phyloP scores from a whole-genome alignment of 1,284 basidiomycete genomes.

The Moesziomyces aphidis region DNA sequence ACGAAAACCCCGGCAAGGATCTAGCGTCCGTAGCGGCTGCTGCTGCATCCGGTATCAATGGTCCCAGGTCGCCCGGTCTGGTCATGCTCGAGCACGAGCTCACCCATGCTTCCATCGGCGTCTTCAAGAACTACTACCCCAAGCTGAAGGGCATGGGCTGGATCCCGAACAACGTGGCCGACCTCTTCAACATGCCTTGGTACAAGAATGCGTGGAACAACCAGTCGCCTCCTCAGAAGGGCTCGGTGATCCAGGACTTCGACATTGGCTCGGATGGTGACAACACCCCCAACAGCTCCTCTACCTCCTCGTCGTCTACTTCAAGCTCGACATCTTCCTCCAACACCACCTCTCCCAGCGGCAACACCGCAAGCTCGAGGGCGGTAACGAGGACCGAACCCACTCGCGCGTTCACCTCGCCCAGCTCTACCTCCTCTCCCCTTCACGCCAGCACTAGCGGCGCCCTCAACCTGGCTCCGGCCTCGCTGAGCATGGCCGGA shows the following conservation, averaged over 20 bases:
- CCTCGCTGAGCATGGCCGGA: conserved; percentile 11
- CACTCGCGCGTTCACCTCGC: conserved; percentile 8
- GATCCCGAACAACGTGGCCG: conserved; percentile 67
- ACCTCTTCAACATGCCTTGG: conserved; percentile 44
- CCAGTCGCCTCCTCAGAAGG: conserved; percentile 17
- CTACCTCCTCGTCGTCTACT: conserved; percentile 1
- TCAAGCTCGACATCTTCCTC: not conserved
- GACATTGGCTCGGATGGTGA: conserved; percentile 1
- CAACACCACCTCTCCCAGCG: not conserved
- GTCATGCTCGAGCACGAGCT: conserved; percentile 87
- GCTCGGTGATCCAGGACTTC: conserved; percentile 30
- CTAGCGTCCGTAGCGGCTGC: conserved; percentile 35
- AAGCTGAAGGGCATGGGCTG: conserved; percentile 77
- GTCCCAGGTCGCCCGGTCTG: conserved; percentile 73
- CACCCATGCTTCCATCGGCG: conserved; percentile 74
- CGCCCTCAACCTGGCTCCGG: conserved; percentile 14
- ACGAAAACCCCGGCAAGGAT: conserved; percentile 35
- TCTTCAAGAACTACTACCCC: conserved; percentile 78
- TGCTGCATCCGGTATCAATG: conserved; percentile 28
- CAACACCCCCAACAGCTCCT: conserved; percentile 1
- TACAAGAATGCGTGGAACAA: conserved; percentile 52
- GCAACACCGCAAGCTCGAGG: conserved; percentile 1
- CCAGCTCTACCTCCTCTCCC: not conserved
- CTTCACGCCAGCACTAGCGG: conserved; percentile 7
- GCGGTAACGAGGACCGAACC: not conserved